phyloP scores from a whole-genome alignment of 805 yeast genomes.

The Metschnikowia shivogae region DNA sequence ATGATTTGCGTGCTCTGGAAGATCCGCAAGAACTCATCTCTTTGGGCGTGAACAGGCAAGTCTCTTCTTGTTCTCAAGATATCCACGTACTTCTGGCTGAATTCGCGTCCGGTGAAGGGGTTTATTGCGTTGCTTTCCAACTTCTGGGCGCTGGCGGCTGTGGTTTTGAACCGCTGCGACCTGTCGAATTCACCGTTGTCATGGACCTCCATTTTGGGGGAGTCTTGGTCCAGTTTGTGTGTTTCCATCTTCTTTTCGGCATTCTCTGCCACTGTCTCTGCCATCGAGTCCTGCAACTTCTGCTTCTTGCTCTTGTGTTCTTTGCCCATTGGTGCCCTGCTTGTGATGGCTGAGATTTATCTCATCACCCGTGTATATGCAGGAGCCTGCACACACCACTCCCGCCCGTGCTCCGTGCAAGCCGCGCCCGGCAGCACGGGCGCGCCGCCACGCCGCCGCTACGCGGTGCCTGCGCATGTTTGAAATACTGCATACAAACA shows the following conservation, averaged over 20 bases:
- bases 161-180: conserved; percentile 57
- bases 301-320: conserved; percentile 33
- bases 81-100: conserved; percentile 65
- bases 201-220: conserved; percentile 45
- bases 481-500: too few relatives aligned
- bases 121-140: conserved; percentile 59
- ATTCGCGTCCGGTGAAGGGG: conserved; percentile 72
- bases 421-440: too few relatives aligned
- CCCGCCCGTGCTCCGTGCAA: too few relatives aligned
- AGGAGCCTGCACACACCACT: background rate
- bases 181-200: conserved; percentile 63
- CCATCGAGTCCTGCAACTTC: conserved; percentile 48
- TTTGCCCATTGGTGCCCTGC: conserved; percentile 9
- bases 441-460: too few relatives aligned
- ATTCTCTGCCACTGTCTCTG: conserved; percentile 63
- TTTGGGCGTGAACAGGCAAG: conserved; percentile 90
- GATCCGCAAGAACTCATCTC: conserved; percentile 79
- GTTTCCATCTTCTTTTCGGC: conserved; percentile 52
- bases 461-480: too few relatives aligned
- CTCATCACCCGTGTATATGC: conserved; percentile 1
- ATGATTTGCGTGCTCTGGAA: conserved; percentile 88
- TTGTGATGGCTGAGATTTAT: background rate
- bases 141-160: conserved; percentile 55
- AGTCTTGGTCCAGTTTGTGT: conserved; percentile 44
- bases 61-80: conserved; percentile 78